Base-by-base conservation (phyloP, 1,284 basidiomycete species). In the Ganoderma multipileum region DNA sequence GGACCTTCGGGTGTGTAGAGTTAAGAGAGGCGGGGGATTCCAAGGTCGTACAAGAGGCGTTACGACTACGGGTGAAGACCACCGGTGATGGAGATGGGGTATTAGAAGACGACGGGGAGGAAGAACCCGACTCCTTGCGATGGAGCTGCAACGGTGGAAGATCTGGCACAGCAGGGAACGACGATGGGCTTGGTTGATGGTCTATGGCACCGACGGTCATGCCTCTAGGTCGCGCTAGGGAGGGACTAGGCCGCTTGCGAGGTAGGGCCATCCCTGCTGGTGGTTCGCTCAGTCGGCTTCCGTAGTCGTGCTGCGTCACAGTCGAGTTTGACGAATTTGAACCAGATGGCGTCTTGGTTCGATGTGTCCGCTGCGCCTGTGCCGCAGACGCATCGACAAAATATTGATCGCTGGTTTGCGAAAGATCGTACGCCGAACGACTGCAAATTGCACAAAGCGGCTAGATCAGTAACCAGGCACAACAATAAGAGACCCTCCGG, bases 161-260 rank as follows among this genome's bases (percentile, higher is more conserved):
- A 26, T 38, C 50, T 44, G 50, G 44, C 20, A 41, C 36, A 14
- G 64, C 64, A 39, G 36, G 61, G 11, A 18, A 16, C 28, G 23
- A 30, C 36, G 61, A 20, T 61, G 67, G 33, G 62, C 66, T 28
- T 41, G 61, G 50, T 39, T 66, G 69, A 38, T 61, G 7, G 8
- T 71, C 72, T 12, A 61, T 57, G 9, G 63, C 65, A 41, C 69
- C 80, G 59, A 88, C 85, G 2, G 87, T 88, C 81, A 87, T 82
- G n/a, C 87, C 87, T 74, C 88, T 78, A 12, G 86, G 79, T 28
- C 87, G 83, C 75, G 82, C 78, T 9, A 77, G 79, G 18, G 82
- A 81, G 26, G 82, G 81, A 41, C 64, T 69, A 12, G 72, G 70
- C 26, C 66, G 71, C 50, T 69, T 69, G 44, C 55, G 73, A 72